Evolutionary conservation across 306 rosid species (phyloP).

Genomic region (Phaseolus lunatus): DNA sequence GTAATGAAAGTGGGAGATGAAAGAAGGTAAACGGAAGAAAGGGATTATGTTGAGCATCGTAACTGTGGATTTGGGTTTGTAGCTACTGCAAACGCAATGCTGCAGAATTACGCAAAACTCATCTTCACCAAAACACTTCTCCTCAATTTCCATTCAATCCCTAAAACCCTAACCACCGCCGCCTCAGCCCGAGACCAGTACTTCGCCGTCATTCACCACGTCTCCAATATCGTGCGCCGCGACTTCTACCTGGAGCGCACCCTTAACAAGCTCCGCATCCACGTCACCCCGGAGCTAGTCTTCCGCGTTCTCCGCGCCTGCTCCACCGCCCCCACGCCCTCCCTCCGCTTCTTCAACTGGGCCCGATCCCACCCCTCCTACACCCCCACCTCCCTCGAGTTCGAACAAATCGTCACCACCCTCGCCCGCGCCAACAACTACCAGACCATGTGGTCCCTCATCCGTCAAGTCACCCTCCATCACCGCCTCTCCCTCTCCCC

Average conservation of each 20-base stretch:
- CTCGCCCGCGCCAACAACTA: constrained; percentile 72
- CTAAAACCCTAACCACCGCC: constrained; percentile 40
- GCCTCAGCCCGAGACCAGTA: constrained; percentile 62
- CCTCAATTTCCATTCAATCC: background rate
- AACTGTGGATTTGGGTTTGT: too few relatives aligned
- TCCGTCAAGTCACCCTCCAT: constrained; percentile 65
- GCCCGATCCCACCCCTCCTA: constrained; percentile 70
- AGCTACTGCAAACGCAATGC: constrained; percentile 5
- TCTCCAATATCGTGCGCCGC: constrained; percentile 85
- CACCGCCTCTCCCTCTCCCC: constrained; percentile 64
- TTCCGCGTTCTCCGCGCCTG: constrained; percentile 90
- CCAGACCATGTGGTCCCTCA: constrained; percentile 84
- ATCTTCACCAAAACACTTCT: background rate
- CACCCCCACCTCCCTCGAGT: constrained; percentile 81
- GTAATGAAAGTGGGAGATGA: too few relatives aligned
- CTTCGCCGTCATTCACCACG: constrained; percentile 84
- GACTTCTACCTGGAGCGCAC: constrained; percentile 94
- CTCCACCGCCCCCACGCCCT: constrained; percentile 60
- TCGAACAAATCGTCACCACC: constrained; percentile 77
- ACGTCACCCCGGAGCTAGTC: constrained; percentile 84
- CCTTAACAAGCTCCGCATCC: constrained; percentile 81
- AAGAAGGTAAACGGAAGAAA: too few relatives aligned
- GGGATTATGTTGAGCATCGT: too few relatives aligned
- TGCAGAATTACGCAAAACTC: constrained; percentile 32
- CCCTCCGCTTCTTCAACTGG: constrained; percentile 95